Base-by-base conservation (phyloP, 208 protist species). In the Leishmania amazonensis region DNA sequence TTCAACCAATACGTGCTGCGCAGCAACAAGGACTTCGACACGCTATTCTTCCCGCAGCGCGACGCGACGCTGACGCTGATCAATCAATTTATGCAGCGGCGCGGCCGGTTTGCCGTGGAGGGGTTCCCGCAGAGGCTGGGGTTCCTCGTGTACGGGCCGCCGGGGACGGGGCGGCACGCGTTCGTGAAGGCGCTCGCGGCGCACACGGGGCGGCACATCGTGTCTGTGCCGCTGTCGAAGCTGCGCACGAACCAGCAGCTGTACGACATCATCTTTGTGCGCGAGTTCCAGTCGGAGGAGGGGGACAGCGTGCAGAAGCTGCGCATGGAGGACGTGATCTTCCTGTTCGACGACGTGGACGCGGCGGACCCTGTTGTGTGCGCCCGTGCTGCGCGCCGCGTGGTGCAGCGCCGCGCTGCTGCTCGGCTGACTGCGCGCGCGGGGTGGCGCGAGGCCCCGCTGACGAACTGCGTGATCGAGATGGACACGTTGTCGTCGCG, bases 131-230 rank as follows among this genome's bases (percentile, higher is more conserved):
- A 95, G 77, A 97, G 96, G 83, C 91, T 98, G n/a, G 99, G 99
- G 42, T 99, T 99, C 65, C 93, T 99, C 3, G 91, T 99, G 51
- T 99, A 99, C 87, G 99, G 99, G 42, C 98, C 98, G 11, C 94
- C 96, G 65, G 98, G 98, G 19, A 97, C 90, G 31, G 98, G 98
- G 17, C 99, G 99, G 93, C 99, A 99, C 53, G 97, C 99, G 88
- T 94, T 99, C 70, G 99, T 99, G 24, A 99, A 99, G 90, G 99
- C 99, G 24, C 99, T 99, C 49, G 99, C 99, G 17, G 96, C 99
- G 76, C 99, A 99, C 88, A 99, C 99, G 0, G 98, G 96, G n/a
- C 96, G 96, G 24, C 87, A 96, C 87, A 80, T 98, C 35, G 86
- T 98, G 40, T 92, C 83, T 47, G 84, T 98, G 45, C 87, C 91